Percentiles rank a stretch among this genome's conserved stretches.
Evolutionary conservation across 805 yeast species (phyloP).

Genomic region (Tanozyma kutaoensis): DNA sequence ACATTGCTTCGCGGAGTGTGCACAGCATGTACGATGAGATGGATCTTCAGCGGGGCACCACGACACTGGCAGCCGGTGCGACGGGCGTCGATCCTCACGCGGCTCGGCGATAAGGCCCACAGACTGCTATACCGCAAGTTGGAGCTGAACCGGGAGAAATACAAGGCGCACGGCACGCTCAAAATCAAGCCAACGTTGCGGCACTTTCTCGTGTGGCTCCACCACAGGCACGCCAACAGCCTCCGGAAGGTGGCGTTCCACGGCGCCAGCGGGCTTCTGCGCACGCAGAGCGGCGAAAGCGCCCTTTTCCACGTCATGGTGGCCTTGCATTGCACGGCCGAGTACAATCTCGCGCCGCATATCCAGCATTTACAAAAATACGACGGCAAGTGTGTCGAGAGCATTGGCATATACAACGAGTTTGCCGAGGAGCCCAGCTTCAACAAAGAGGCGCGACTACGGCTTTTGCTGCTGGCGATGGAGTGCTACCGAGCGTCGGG

Average conservation of each 20-base stretch:
- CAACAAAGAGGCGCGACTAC: too few relatives aligned
- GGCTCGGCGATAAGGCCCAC: constrained; percentile 8
- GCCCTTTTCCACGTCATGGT: background rate
- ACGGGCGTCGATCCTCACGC: background rate
- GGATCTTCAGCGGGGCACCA: too few relatives aligned
- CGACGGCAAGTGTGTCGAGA: too few relatives aligned
- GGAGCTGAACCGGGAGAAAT: constrained; percentile 4
- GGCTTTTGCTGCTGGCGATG: too few relatives aligned
- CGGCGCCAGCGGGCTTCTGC: too few relatives aligned
- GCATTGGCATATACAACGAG: too few relatives aligned
- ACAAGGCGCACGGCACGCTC: constrained; percentile 1
- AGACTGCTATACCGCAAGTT: constrained; percentile 6
- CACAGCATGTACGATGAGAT: too few relatives aligned
- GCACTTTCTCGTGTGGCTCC: constrained; percentile 8
- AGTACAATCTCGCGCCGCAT: background rate
- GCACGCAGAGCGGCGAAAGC: too few relatives aligned
- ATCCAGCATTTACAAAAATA: too few relatives aligned
- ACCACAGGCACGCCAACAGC: constrained; percentile 2
- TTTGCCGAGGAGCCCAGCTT: too few relatives aligned
- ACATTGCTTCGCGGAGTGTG: too few relatives aligned
- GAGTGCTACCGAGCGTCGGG: too few relatives aligned
- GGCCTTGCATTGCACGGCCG: background rate
- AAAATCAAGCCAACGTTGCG: constrained; percentile 4
- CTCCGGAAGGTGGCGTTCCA: constrained; percentile 1
- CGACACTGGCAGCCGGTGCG: background rate